Percentiles rank a stretch among this genome's conserved stretches.
Conservation (phyloP, 106 monocot genomes). For the Triglochin maritima region DNA sequence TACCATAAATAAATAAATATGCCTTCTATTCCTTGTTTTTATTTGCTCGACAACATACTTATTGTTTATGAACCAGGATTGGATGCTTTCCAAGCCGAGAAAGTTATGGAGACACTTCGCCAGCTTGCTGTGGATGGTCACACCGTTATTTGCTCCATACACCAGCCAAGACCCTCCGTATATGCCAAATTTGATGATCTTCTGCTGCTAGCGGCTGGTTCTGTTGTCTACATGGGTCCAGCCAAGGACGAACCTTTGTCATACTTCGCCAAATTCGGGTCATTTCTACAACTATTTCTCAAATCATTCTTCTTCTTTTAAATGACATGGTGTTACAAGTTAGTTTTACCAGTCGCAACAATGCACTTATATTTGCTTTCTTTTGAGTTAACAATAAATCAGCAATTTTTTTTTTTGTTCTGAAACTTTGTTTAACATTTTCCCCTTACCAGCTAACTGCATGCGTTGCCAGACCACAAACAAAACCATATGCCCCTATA, state of each 20-base stretch:
- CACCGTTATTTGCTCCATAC: constrained; percentile 97
- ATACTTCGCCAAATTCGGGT: constrained; percentile 86
- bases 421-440: neutral
- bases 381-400: neutral
- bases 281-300: constrained; percentile 6
- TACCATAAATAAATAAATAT: no score
- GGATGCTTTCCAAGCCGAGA: constrained; percentile 98
- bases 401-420: neutral
- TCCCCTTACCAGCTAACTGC: no score
- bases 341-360: neutral
- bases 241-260: constrained; percentile 70
- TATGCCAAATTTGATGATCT: constrained; percentile 96
- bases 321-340: neutral
- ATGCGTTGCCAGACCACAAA: no score
- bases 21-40: no score
- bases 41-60: no score
- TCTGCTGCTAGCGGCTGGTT: constrained; percentile 76
- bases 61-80: constrained; percentile 38
- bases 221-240: constrained; percentile 77
- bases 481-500: no score
- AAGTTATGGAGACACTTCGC: constrained; percentile 91
- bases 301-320: neutral
- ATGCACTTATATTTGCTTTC: neutral
- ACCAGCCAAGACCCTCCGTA: constrained; percentile 94
- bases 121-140: constrained; percentile 87